Evolutionary conservation across 768 basidiomycete genomes (phyloP).

Genomic region (Pholiota conissans): DNA sequence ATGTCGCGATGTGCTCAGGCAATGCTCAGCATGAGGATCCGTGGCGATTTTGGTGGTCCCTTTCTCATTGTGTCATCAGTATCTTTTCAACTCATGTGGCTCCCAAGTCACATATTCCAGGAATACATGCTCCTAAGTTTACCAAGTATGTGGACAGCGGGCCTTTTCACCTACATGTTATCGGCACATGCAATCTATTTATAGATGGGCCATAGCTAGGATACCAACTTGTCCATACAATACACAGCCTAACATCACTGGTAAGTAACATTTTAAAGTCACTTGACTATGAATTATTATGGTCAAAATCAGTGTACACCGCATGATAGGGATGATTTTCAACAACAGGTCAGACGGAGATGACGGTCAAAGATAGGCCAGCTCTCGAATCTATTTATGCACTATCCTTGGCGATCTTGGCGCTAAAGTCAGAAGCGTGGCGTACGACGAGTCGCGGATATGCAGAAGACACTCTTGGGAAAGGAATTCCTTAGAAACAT

Average conservation of each 20-base stretch:
- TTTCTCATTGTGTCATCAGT: neutral
- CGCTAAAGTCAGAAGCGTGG: neutral
- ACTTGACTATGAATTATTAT: too few relatives aligned
- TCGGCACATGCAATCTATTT: neutral
- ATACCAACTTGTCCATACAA: too few relatives aligned
- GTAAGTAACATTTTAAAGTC: too few relatives aligned
- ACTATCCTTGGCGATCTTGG: neutral
- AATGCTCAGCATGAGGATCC: neutral
- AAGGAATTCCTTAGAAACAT: neutral
- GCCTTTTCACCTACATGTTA: too few relatives aligned
- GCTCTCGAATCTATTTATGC: neutral
- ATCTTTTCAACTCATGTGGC: neutral
- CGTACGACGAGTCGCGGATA: too few relatives aligned
- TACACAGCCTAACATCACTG: too few relatives aligned
- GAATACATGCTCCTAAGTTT: neutral
- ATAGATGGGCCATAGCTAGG: too few relatives aligned
- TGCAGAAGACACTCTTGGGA: neutral
- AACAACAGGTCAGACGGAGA: too few relatives aligned
- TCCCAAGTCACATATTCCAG: neutral
- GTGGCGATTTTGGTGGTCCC: neutral
- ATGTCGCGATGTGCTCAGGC: neutral
- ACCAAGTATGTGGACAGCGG: neutral
- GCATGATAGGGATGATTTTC: too few relatives aligned
- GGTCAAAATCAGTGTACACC: too few relatives aligned
- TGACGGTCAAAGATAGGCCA: too few relatives aligned